Conservation (phyloP, 176 grass and related monocot species). For the Stipa capillata region DNA sequence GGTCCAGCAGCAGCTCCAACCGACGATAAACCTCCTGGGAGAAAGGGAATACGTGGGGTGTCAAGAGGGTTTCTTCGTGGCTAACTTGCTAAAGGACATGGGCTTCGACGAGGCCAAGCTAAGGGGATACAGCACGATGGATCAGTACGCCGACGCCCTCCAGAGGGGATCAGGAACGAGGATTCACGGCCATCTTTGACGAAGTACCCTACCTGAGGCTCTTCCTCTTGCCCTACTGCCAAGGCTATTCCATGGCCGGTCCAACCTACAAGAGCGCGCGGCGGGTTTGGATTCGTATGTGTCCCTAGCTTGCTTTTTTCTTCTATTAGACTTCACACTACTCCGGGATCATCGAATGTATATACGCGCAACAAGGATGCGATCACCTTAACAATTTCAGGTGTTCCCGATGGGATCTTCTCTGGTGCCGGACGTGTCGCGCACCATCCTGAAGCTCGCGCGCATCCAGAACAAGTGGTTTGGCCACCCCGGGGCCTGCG, state of each 20-base stretch:
- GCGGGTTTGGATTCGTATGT: too few relatives aligned
- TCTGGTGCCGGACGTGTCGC: conserved; percentile 31
- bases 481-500: neutral
- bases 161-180: conserved; percentile 24
- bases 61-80: too few relatives aligned
- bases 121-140: conserved; percentile 12
- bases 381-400: too few relatives aligned
- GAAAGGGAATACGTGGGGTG: too few relatives aligned
- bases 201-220: conserved; percentile 48
- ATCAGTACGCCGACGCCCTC: conserved; percentile 31
- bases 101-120: neutral
- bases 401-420: conserved; percentile 41
- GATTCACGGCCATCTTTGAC: conserved; percentile 34
- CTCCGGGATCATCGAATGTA: too few relatives aligned
- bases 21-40: too few relatives aligned
- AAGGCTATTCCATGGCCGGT: conserved; percentile 14
- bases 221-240: conserved; percentile 24
- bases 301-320: too few relatives aligned
- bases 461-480: conserved; percentile 28
- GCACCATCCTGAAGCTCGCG: conserved; percentile 33
- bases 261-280: conserved; percentile 14
- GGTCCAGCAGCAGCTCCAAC: too few relatives aligned
- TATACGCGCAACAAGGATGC: too few relatives aligned
- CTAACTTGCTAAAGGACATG: neutral
- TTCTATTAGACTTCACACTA: too few relatives aligned